phyloP scores from a whole-genome alignment of 2,329 filamentous ascomycete genomes.

The Monosporascus cannonballus region DNA sequence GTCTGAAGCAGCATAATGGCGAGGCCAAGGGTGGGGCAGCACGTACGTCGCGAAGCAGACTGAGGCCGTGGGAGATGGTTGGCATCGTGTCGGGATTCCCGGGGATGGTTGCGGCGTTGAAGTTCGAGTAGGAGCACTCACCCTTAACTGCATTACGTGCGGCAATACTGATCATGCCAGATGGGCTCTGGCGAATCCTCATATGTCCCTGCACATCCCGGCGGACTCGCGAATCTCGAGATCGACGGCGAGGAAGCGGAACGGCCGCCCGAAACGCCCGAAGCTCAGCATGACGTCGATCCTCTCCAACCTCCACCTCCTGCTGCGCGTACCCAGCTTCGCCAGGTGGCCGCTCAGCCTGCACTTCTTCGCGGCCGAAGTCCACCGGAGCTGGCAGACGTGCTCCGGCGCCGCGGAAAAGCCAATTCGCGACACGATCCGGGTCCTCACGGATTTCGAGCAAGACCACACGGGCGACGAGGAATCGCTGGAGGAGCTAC shows the following conservation, averaged over 20 bases:
- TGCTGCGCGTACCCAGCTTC: conserved; percentile 77
- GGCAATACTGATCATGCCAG: conserved; percentile 35
- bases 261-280: conserved; percentile 51
- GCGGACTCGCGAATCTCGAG: conserved; percentile 52
- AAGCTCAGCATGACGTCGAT: conserved; percentile 58
- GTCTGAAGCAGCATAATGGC: conserved; percentile 90
- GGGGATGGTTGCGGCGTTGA: conserved; percentile 77
- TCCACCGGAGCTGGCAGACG: conserved; percentile 61
- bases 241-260: conserved; percentile 44
- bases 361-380: conserved; percentile 70
- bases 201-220: conserved; percentile 73
- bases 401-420: conserved; percentile 47
- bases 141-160: neutral
- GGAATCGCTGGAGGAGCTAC: neutral
- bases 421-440: conserved; percentile 40
- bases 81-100: conserved; percentile 84
- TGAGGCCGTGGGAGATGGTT: conserved; percentile 89
- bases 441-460: conserved; percentile 52
- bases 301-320: conserved; percentile 72
- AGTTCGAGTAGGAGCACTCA: conserved; percentile 72
- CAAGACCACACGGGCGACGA: conserved; percentile 8
- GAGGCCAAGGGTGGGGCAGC: conserved; percentile 72
- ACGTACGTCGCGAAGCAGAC: conserved; percentile 59
- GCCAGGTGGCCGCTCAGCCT: conserved; percentile 74
- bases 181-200: conserved; percentile 89